A percentile compares a stretch with the other conserved stretches of the same genome.
These are phyloP conservation scores for Geranium rotundifolium DNA, from an alignment of 345 rosid species.

Conservation along the genomic window DNA sequence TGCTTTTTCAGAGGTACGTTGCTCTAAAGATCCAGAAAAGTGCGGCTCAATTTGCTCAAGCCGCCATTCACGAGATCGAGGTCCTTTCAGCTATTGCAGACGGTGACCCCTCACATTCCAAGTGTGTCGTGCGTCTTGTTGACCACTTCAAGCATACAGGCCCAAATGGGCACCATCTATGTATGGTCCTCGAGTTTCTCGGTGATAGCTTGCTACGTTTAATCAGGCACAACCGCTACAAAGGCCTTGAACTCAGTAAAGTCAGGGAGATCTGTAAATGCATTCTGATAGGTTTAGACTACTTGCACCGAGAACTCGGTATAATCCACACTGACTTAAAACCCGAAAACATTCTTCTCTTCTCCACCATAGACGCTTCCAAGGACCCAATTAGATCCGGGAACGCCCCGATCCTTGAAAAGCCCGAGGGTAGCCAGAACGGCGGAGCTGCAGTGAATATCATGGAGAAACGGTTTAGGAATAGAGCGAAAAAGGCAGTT, in stretches of 20 bases:
- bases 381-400: constrained; percentile 81
- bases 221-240: constrained; percentile 70
- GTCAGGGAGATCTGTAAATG: constrained; percentile 89
- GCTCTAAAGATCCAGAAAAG: constrained; percentile 99
- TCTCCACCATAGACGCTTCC: constrained; percentile 75
- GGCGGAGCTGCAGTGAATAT: constrained; percentile 63
- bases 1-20: constrained; percentile 48
- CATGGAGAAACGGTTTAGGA: constrained; percentile 80
- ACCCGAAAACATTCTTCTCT: constrained; percentile 89
- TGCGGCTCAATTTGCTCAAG: constrained; percentile 91
- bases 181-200: constrained; percentile 96
- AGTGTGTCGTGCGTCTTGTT: constrained; percentile 61
- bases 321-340: constrained; percentile 81
- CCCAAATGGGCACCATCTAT: constrained; percentile 93
- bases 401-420: constrained; percentile 56
- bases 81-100: constrained; percentile 60
- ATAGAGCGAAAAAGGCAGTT: constrained; percentile 85
- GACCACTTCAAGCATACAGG: constrained; percentile 89
- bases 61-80: constrained; percentile 91
- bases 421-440: constrained; percentile 65
- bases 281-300: constrained; percentile 70
- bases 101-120: constrained; percentile 51
- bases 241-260: constrained; percentile 57
- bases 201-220: constrained; percentile 87
- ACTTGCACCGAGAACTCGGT: constrained; percentile 80